Evolutionary conservation across 352 stramenopile species (phyloP), one percentile per base, ranked within the genome.

Genomic region (Globisporangium abappressorium): DNA sequence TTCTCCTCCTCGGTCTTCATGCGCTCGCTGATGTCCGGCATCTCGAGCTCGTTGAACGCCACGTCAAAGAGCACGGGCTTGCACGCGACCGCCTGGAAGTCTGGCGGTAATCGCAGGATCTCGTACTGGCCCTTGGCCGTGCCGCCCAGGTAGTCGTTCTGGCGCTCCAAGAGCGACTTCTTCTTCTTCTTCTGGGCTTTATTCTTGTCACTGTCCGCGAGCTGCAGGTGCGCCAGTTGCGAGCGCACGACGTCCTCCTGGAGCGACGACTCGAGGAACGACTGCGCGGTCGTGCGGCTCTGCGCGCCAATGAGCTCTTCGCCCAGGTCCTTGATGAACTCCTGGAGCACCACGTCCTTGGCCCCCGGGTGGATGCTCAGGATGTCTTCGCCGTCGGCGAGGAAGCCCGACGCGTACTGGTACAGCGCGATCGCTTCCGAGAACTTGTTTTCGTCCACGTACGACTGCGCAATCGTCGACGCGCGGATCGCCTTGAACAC

Each of bases 61-160:
- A 93, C 77, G 66, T 95, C 87, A 56, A 95, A 93, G 9, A 95
- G 76, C 65, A 95, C 75, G 15, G 87, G 87, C 74, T 95, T 95
- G 78, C 75, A 86, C 30, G 85, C 78, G 11, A 93, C 69, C 14
- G 87, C 72, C 59, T 76, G 76, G 62, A 93, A 90, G 60, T 82
- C 73, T 3, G 87, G 87, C 20, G 82, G 84, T 33, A 93, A 71
- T 61, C 78, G 78, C 53, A 95, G 70, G 34, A 95, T 70, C 64
- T 92, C 84, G 69, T 81, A 81, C 24, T 81, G 62, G n/a, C 76
- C 74, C 58, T 83, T 84, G 24, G 79, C 70, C 30, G 70, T 81
- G 71, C 72, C 85, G 58, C 69, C 78, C 49, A 73, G 58, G 66
- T 80, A 90, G 20, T 88, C 80, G 47, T 89, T 65, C 69, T 90